A percentile compares a stretch with the other conserved stretches of the same genome.
phyloP scores from a whole-genome alignment of 768 basidiomycete genomes.

The Multifurca ochricompacta region DNA sequence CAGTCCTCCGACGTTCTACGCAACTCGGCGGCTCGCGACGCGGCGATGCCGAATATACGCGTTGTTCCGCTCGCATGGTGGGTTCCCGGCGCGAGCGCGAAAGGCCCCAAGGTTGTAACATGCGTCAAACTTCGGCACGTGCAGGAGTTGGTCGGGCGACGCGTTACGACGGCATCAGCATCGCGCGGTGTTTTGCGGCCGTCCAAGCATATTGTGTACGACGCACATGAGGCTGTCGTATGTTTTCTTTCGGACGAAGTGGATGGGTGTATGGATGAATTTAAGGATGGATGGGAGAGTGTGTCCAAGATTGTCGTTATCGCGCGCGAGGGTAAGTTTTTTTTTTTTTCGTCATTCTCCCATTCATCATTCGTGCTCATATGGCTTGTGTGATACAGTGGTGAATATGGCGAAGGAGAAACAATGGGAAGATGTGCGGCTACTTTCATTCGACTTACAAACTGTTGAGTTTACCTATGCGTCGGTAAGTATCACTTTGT shows the following conservation, averaged over 20 bases:
- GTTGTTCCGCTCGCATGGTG: conserved; percentile 90
- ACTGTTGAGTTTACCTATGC: conserved; percentile 88
- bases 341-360: not conserved
- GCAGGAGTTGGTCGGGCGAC: conserved; percentile 74
- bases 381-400: conserved; percentile 38
- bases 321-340: conserved; percentile 69
- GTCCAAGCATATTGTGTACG: conserved; percentile 83
- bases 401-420: conserved; percentile 73
- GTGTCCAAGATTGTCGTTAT: conserved; percentile 94
- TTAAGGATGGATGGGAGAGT: conserved; percentile 86
- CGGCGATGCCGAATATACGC: conserved; percentile 87
- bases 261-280: conserved; percentile 82
- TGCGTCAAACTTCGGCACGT: conserved; percentile 89
- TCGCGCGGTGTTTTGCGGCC: conserved; percentile 63
- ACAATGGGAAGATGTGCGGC: conserved; percentile 65
- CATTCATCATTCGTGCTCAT: not conserved
- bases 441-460: conserved; percentile 85
- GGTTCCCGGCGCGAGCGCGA: conserved; percentile 33
- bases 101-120: conserved; percentile 57
- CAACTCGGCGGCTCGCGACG: conserved; percentile 80
- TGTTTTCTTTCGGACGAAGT: conserved; percentile 84
- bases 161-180: conserved; percentile 38
- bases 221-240: conserved; percentile 80
- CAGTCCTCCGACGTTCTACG: conserved; percentile 74
- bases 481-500: conserved; percentile 31